Base-by-base conservation (phyloP, 352 stramenopile species). In the Phytopythium aichiense region DNA sequence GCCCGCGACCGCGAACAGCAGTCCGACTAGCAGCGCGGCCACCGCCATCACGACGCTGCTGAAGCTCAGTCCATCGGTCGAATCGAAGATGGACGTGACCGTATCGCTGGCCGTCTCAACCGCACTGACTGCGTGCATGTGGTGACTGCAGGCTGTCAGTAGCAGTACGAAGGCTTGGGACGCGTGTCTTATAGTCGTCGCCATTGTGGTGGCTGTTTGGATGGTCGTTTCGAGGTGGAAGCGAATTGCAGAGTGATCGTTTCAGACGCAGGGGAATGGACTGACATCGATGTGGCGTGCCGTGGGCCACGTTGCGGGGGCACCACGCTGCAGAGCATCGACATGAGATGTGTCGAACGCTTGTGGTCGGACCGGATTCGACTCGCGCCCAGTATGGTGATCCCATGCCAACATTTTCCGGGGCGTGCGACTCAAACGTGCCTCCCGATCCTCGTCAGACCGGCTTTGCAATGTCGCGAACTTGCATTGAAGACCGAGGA, bases 1-100 rank as follows among this genome's bases (percentile, higher is more conserved):
- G 35, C 84, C 84, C 2, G 71, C 70, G 7, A 81, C 45, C 6
- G 45, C 60, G 56, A 91, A 68, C 7, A 85, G 58, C 4, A 76
- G 53, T 2, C 84, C 84, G 8, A 85, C 67, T 13, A 75, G 59
- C 31, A 89, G 68, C 0, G 72, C 76, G 1, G 69, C 63, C 23
- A 73, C 58, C 0, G 74, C 81, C 25, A 89, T 30, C 4, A 86
- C 57, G 1, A 73, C 67, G 6, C 66, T 61, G 46, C 74, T 81
- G 58, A 86, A 64, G 51, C 71, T 65, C 58, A 74, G 60, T 2
- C 64, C 67, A 23, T 74, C 61, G 15, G 60, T 64, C 0, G 70
- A 74, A 61, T 74, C 64, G 60, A 77, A 77, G 40, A 77, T 72
- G 56, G 64, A 74, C 35, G 69, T 67, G 20, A 69, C 25, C 13